A percentile compares a stretch with the other conserved stretches of the same genome.
Evolutionary conservation across 176 grass and related monocot species (phyloP).

Genomic region (Oryza punctata): DNA sequence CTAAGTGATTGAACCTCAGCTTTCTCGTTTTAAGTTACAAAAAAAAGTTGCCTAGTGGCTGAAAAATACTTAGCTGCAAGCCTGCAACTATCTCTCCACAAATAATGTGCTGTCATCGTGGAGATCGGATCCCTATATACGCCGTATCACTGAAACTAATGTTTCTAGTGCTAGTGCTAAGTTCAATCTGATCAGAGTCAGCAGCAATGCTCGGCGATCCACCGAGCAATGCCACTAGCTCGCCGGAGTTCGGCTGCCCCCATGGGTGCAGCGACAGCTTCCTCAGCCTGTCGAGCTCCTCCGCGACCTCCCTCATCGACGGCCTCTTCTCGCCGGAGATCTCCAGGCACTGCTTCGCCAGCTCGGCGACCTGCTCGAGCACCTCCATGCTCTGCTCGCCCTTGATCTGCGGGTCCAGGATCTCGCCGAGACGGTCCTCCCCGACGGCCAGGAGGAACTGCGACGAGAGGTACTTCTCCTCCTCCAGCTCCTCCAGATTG

Average conservation of each 20-base stretch:
- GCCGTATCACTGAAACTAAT: conserved; percentile 26
- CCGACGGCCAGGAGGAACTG: conserved; percentile 37
- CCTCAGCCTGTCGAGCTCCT: conserved; percentile 43
- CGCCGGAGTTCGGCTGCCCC: conserved; percentile 17
- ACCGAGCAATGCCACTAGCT: conserved; percentile 31
- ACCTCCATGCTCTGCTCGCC: conserved; percentile 39
- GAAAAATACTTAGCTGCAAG: neutral
- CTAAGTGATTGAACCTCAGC: too few species aligned
- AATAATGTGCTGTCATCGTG: conserved; percentile 8
- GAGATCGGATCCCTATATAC: conserved; percentile 46
- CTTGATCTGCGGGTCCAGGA: conserved; percentile 52
- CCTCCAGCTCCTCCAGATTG: conserved; percentile 31
- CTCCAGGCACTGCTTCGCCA: conserved; percentile 60
- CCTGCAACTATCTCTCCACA: neutral
- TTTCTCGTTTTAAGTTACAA: too few species aligned
- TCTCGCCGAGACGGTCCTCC: conserved; percentile 47
- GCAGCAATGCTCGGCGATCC: conserved; percentile 6
- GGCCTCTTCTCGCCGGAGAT: conserved; percentile 58
- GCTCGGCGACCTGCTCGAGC: conserved; percentile 51
- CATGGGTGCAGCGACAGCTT: conserved; percentile 47
- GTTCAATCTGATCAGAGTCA: conserved; percentile 22
- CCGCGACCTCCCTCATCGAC: conserved; percentile 58
- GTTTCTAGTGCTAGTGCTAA: neutral
- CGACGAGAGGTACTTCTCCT: conserved; percentile 48
- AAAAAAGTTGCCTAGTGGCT: neutral